Evolutionary conservation across 306 rosid genomes (phyloP), one percentile per base, ranked within the genome.

Genomic region (Hylodesmum podocarpum): DNA sequence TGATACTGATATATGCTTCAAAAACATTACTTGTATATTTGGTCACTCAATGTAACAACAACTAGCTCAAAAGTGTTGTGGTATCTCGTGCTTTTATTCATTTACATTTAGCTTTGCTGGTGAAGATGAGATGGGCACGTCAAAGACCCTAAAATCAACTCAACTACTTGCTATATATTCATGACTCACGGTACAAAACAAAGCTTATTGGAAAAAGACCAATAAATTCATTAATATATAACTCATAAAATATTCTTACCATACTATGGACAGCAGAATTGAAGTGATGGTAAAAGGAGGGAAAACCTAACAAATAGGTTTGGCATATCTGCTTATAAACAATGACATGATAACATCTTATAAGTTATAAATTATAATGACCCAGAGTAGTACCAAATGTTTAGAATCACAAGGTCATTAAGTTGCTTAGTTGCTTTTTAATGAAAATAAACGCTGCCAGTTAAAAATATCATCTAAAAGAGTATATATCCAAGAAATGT

Each of bases 341-440:
- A 70, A 36, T 71, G 76, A 72, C 77, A 8, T 14, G 4, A 19
- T 66, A 53, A 36, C 51, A n/a, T n/a, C n/a, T n/a, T n/a, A n/a
- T n/a, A n/a, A n/a, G n/a, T n/a, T n/a, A n/a, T n/a, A n/a, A n/a
- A n/a, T 72, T 8, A 24, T 36, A 21, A 37, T 8, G 66, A 72
- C 16, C 12, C 28, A 16, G n/a, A 34, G 19, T 71, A 34, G 25
- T 19, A 71, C 65, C 66, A 53, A 53, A 22, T 22, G 6, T 54
- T 27, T 4, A 24, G 37, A 16, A 39, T 31, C 18, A 19, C 41
- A 68, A 70, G 43, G 59, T 47, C 24, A 41, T 14, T 39, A 13
- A 13, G 53, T 22, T 66, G 36, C 53, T 19, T 21, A 24, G 19
- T n/a, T n/a, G n/a, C n/a, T n/a, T n/a, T n/a, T n/a, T n/a, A n/a